Conservation (phyloP, 257 asterid species). For the Plantago ovata region DNA sequence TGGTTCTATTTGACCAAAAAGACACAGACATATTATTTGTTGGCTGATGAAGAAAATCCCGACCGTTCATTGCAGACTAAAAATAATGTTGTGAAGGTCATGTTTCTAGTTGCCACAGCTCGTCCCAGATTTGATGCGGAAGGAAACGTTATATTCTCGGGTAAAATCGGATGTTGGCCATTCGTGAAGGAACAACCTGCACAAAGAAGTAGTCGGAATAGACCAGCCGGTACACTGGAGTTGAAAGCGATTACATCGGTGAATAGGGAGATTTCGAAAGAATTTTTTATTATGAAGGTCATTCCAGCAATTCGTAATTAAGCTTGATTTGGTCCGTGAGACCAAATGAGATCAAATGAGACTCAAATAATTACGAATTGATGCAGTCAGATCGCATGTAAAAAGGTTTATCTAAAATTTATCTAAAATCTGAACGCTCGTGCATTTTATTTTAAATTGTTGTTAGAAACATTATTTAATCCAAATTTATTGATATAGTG, state of each 20-base stretch:
- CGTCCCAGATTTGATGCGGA: background rate
- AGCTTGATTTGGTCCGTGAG: too few species aligned
- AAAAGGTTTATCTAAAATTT: too few species aligned
- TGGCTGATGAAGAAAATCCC: background rate
- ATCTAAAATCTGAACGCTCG: too few species aligned
- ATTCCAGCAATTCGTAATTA: background rate
- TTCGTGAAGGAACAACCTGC: background rate
- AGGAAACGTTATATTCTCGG: background rate
- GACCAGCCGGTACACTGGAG: background rate
- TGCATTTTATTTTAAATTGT: too few species aligned
- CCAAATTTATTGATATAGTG: too few species aligned
- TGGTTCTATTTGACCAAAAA: background rate
- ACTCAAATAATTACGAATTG: too few species aligned
- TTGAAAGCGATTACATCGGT: background rate
- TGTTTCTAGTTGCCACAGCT: background rate
- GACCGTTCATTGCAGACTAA: background rate
- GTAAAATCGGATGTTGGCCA: background rate
- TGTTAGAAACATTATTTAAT: too few species aligned
- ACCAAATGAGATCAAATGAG: too few species aligned
- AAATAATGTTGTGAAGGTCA: background rate
- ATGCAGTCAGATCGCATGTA: too few species aligned
- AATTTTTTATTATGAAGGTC: background rate
- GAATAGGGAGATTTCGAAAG: background rate
- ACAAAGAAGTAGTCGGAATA: background rate
- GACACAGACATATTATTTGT: background rate